These are phyloP conservation scores for Xylaria polymorpha DNA, from an alignment of 2,329 filamentous ascomycete genomes.

Conservation along the genomic window DNA sequence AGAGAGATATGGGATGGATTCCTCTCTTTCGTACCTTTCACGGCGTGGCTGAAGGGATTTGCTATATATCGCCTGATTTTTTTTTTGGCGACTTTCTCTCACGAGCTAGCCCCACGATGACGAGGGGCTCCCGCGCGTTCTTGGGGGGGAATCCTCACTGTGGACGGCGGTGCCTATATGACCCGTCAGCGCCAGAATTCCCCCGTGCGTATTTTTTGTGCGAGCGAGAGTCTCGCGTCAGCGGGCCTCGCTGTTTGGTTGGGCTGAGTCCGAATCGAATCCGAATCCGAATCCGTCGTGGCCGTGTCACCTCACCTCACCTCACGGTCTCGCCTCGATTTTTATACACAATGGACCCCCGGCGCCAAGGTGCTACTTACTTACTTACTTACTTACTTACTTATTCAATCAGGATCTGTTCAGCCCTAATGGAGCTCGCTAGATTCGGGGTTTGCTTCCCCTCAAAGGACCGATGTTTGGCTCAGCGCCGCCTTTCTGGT, in stretches of 20 bases:
- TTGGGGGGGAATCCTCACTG: neutral
- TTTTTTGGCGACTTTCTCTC: neutral
- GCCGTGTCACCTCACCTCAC: constrained; percentile 35
- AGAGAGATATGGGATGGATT: neutral
- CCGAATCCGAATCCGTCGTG: neutral
- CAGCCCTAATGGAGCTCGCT: neutral
- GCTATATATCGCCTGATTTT: constrained; percentile 23
- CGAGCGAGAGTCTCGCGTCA: constrained; percentile 9
- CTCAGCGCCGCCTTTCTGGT: neutral
- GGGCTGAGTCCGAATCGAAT: constrained; percentile 17
- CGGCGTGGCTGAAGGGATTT: constrained; percentile 13
- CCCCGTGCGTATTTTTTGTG: neutral
- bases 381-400: neutral
- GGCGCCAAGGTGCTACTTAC: too few species aligned
- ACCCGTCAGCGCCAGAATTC: neutral
- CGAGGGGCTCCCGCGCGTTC: neutral
- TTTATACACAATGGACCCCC: constrained; percentile 25
- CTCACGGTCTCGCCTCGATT: constrained; percentile 40
- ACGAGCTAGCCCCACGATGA: neutral
- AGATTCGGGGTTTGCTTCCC: neutral
- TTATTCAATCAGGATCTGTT: neutral
- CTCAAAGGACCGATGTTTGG: constrained; percentile 9
- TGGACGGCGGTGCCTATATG: neutral
- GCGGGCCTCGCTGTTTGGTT: neutral
- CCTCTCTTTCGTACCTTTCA: neutral